Evolutionary conservation across 305 asterid genomes (phyloP).

Genomic region (Fraxinus velutina): DNA sequence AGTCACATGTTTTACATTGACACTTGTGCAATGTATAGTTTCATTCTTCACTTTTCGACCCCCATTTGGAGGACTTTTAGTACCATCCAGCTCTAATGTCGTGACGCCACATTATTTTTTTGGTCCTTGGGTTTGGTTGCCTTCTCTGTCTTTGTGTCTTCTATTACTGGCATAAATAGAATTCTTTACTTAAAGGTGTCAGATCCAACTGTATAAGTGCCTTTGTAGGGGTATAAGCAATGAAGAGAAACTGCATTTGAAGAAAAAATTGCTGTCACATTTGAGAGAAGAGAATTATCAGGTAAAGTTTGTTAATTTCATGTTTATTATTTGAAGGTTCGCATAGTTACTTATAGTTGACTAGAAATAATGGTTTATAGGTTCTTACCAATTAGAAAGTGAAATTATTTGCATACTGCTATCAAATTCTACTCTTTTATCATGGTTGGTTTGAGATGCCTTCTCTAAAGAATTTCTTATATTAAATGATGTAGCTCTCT

Average conservation of each 20-base stretch:
- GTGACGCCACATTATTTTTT: background rate
- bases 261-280: constrained; percentile 77
- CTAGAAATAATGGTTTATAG: constrained; percentile 21
- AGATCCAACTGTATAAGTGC: constrained; percentile 25
- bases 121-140: background rate
- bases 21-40: background rate
- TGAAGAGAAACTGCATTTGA: constrained; percentile 82
- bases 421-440: constrained; percentile 10
- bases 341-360: constrained; percentile 9
- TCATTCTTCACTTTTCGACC: background rate
- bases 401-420: constrained; percentile 2
- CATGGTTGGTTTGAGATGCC: constrained; percentile 14
- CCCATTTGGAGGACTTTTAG: background rate
- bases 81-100: constrained; percentile 14
- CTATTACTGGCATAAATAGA: background rate
- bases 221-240: constrained; percentile 70
- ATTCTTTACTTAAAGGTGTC: constrained; percentile 15
- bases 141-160: background rate
- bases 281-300: constrained; percentile 84
- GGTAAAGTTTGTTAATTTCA: constrained; percentile 38
- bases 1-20: background rate
- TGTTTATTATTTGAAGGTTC: constrained; percentile 16
- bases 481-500: background rate
- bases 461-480: constrained; percentile 3
- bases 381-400: constrained; percentile 10